phyloP scores from a whole-genome alignment of 2,329 filamentous ascomycete genomes.

The Hysterium pulicare region DNA sequence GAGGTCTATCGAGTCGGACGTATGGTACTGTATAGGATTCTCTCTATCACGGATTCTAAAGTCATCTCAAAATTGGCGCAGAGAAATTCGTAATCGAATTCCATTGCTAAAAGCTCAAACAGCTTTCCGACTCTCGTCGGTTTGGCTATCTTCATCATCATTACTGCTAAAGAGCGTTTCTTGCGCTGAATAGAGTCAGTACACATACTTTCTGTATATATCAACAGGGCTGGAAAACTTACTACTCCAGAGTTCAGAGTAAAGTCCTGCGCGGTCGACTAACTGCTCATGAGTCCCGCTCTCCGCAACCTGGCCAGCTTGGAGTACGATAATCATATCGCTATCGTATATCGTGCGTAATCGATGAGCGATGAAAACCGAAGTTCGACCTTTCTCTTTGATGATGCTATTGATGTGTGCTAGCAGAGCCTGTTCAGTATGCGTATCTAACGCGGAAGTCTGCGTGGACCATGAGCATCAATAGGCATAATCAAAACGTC shows the following conservation, averaged over 20 bases:
- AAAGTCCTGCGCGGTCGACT: slow-evolving; percentile 74
- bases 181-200: no score
- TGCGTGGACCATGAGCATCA: slow-evolving; percentile 20
- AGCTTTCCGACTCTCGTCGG: no score
- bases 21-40: no score
- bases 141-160: no score
- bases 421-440: slow-evolving; percentile 87
- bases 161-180: no score
- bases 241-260: slow-evolving; percentile 89
- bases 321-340: slow-evolving; percentile 85
- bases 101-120: no score
- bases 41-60: no score
- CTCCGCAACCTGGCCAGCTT: slow-evolving; percentile 81
- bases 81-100: no score
- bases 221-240: slow-evolving; percentile 48
- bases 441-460: slow-evolving; percentile 86
- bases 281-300: slow-evolving; percentile 82
- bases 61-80: no score
- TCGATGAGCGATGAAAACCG: slow-evolving; percentile 91
- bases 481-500: neutral
- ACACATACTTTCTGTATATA: no score
- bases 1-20: no score
- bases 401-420: slow-evolving; percentile 90
- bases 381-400: slow-evolving; percentile 82
- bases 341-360: slow-evolving; percentile 91